These are phyloP conservation scores for Corchorus olitorius DNA, from an alignment of 345 rosid species.

Conservation along the genomic window DNA sequence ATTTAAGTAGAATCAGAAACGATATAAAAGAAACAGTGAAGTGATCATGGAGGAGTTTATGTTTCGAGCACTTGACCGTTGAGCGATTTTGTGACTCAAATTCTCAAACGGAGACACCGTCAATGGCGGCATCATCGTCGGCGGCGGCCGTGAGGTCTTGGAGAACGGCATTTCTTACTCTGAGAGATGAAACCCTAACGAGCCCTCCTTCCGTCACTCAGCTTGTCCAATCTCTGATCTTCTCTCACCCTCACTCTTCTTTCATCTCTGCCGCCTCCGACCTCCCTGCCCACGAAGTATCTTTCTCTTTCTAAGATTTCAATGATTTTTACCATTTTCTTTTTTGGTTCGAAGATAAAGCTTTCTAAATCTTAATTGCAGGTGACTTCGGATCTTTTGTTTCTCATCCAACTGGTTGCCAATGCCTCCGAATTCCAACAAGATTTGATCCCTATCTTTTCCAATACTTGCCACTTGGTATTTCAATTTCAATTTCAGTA, in stretches of 20 bases:
- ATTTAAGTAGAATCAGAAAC: no score
- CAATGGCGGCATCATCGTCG: neutral
- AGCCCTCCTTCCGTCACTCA: conserved; percentile 46
- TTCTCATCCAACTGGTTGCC: conserved; percentile 67
- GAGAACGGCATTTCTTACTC: conserved; percentile 86
- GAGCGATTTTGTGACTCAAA: conserved; percentile 2
- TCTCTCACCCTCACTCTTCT: conserved; percentile 57
- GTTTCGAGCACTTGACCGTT: neutral
- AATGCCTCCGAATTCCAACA: conserved; percentile 36
- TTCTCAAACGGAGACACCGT: conserved; percentile 49
- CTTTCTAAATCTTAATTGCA: conserved; percentile 18
- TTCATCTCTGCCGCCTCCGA: conserved; percentile 62
- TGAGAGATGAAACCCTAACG: conserved; percentile 73
- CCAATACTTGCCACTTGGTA: conserved; percentile 65
- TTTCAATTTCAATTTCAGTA: neutral
- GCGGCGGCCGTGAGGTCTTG: conserved; percentile 46
- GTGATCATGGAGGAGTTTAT: conserved; percentile 51
- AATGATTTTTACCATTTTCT: neutral
- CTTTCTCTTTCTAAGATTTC: neutral
- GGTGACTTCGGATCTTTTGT: conserved; percentile 69
- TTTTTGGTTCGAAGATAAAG: neutral
- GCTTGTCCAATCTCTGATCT: conserved; percentile 62
- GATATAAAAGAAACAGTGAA: conserved; percentile 17
- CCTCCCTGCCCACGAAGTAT: conserved; percentile 80
- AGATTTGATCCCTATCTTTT: conserved; percentile 33